These are phyloP conservation scores for Phytophthora pseudosyringae DNA, from an alignment of 352 stramenopile genomes.

Conservation along the genomic window DNA sequence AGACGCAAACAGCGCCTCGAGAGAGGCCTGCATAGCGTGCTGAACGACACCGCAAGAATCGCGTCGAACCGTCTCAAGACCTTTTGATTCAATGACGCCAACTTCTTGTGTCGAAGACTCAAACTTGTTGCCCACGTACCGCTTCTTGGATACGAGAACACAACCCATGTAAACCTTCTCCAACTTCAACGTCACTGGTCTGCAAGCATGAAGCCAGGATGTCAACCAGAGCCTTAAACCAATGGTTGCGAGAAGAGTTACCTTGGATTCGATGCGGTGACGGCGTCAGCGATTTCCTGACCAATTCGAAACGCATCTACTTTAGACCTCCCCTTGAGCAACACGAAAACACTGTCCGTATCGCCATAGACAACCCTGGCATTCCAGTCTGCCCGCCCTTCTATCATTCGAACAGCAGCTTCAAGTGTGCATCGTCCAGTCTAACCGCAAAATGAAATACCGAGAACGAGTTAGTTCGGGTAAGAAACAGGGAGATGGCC, in stretches of 20 bases:
- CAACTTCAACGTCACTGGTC: constrained; percentile 82
- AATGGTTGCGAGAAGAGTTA: constrained; percentile 10
- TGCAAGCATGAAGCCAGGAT: constrained; percentile 16
- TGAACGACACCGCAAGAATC: constrained; percentile 93
- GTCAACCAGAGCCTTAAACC: neutral
- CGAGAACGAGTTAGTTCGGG: neutral
- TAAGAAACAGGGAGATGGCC: neutral
- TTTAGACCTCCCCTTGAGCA: constrained; percentile 93
- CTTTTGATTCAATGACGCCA: constrained; percentile 90
- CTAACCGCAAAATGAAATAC: constrained; percentile 33
- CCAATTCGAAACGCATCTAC: constrained; percentile 95
- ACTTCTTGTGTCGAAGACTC: constrained; percentile 60
- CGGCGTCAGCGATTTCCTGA: constrained; percentile 88
- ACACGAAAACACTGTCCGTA: constrained; percentile 99
- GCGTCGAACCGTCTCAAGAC: constrained; percentile 92
- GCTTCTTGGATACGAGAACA: constrained; percentile 95
- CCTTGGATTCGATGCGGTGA: constrained; percentile 90
- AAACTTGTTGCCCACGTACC: constrained; percentile 92
- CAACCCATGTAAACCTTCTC: constrained; percentile 95
- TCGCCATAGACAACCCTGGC: constrained; percentile 97
- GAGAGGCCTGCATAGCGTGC: constrained; percentile 62
- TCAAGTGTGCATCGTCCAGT: constrained; percentile 92
- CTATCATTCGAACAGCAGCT: constrained; percentile 93
- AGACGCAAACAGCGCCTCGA: constrained; percentile 73
- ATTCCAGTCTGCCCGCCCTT: constrained; percentile 81